Evolutionary conservation across 768 basidiomycete species (phyloP), one percentile per base, ranked within the genome.

Genomic region (Rhodotorula sphaerocarpa): DNA sequence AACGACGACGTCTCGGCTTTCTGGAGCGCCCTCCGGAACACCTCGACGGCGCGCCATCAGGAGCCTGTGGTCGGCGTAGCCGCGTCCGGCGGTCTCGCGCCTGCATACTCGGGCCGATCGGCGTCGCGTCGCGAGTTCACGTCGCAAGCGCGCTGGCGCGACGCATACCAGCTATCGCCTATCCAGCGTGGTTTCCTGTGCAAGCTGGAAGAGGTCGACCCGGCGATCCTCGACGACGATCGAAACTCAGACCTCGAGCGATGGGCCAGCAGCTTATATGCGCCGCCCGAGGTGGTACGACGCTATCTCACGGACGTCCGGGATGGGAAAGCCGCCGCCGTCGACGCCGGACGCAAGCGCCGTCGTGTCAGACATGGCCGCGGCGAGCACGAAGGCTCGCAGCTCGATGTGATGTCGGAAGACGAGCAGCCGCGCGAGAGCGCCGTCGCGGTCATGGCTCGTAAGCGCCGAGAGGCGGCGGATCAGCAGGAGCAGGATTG

Each of bases 161-260:
- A 79, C 20, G 72, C 77, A 9, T 88, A 88, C 70, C 76, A 79
- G 57, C 74, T 89, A 50, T 82, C 84, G 0, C 83, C 81, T 80
- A 80, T 82, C 71, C 87, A 89, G 73, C 80, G 77, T 44, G 81
- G 81, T 58, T 88, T 84, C 74, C 75, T 89, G 65, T 78, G 78
- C 45, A 79, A 78, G 58, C 81, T 79, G 57, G 73, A 82, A 20
- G 78, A 82, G 59, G 66, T 73, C 25, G 50, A 64, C 16, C 68
- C 73, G 18, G 83, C 80, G 0, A 80, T 83, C 5, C 71, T 84
- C 36, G 78, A 83, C 59, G 50, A 50, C 50, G 50, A 52, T 23
- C 55, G 59, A 21, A 21, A n/a, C 27, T 27, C 20, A 5, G 53
- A 58, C 16, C 4, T 65, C 54, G 57, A 27, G 21, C 4, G 9